Conservation (phyloP, 352 stramenopile genomes). For the Blastocystis sp. region DNA sequence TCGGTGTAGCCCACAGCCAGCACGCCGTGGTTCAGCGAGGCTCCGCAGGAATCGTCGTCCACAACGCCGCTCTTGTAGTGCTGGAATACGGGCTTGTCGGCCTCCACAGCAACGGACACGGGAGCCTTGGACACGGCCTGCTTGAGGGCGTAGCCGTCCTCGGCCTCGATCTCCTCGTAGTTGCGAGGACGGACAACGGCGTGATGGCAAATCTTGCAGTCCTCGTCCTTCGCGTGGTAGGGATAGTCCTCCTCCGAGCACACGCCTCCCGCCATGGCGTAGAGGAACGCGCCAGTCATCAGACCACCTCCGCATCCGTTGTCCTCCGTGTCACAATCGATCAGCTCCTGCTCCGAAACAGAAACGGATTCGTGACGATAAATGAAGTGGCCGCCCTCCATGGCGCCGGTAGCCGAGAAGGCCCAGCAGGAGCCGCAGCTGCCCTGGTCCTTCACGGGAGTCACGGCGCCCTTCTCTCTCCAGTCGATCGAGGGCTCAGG, state of each 20-base stretch:
- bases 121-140: slow-evolving; percentile 86
- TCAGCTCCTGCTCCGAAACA: slow-evolving; percentile 94
- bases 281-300: slow-evolving; percentile 94
- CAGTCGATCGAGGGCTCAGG: slow-evolving; percentile 84
- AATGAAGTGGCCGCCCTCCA: slow-evolving; percentile 92
- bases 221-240: slow-evolving; percentile 81
- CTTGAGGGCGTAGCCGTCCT: slow-evolving; percentile 81
- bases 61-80: slow-evolving; percentile 92
- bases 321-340: slow-evolving; percentile 92
- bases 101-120: slow-evolving; percentile 88
- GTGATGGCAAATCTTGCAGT: slow-evolving; percentile 73
- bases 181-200: slow-evolving; percentile 78
- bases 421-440: slow-evolving; percentile 96
- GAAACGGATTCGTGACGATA: slow-evolving; percentile 83
- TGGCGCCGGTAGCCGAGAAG: slow-evolving; percentile 92
- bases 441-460: slow-evolving; percentile 94
- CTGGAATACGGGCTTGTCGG: slow-evolving; percentile 87
- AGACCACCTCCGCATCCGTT: slow-evolving; percentile 91
- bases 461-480: slow-evolving; percentile 86
- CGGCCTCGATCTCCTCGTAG: slow-evolving; percentile 82
- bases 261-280: slow-evolving; percentile 86
- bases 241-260: slow-evolving; percentile 89
- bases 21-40: slow-evolving; percentile 93
- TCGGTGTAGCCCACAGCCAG: slow-evolving; percentile 88
- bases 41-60: slow-evolving; percentile 78